These are phyloP conservation scores for Leptomonas seymouri DNA, from an alignment of 208 protist genomes.

Conservation along the genomic window DNA sequence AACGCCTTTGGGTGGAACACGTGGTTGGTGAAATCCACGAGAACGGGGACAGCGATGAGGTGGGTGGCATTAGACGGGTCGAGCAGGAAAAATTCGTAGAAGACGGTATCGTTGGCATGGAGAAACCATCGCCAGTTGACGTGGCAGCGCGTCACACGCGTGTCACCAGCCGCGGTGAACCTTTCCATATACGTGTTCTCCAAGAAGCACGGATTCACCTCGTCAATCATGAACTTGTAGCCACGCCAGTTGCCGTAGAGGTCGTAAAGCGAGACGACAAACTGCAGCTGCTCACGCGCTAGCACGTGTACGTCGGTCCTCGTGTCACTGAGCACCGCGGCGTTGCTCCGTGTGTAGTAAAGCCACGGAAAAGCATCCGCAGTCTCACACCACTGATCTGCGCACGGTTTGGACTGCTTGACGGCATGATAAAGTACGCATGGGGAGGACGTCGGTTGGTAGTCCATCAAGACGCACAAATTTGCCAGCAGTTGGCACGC, in stretches of 20 bases:
- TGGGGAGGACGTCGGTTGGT: constrained; percentile 44
- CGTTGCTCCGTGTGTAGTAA: constrained; percentile 58
- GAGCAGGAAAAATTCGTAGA: constrained; percentile 79
- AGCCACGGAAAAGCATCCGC: constrained; percentile 54
- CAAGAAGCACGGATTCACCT: constrained; percentile 68
- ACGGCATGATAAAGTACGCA: constrained; percentile 69
- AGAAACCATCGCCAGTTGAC: constrained; percentile 49
- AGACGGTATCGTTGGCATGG: constrained; percentile 34
- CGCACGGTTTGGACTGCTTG: constrained; percentile 25
- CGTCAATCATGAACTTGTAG: constrained; percentile 36
- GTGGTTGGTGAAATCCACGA: constrained; percentile 58
- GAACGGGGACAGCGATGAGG: constrained; percentile 66
- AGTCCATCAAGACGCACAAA: constrained; percentile 75
- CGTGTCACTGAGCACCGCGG: constrained; percentile 31
- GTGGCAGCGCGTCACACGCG: constrained; percentile 38
- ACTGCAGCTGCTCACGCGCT: constrained; percentile 38
- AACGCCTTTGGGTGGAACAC: constrained; percentile 35
- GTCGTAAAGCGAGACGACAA: constrained; percentile 64
- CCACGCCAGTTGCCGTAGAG: constrained; percentile 63
- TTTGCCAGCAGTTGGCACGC: constrained; percentile 77
- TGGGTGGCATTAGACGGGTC: constrained; percentile 54
- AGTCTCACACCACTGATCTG: constrained; percentile 35
- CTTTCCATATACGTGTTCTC: constrained; percentile 30
- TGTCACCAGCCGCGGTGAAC: constrained; percentile 61
- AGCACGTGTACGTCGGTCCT: constrained; percentile 4